phyloP scores from a whole-genome alignment of 2,329 filamentous ascomycete genomes.

The Neonectria ditissima region DNA sequence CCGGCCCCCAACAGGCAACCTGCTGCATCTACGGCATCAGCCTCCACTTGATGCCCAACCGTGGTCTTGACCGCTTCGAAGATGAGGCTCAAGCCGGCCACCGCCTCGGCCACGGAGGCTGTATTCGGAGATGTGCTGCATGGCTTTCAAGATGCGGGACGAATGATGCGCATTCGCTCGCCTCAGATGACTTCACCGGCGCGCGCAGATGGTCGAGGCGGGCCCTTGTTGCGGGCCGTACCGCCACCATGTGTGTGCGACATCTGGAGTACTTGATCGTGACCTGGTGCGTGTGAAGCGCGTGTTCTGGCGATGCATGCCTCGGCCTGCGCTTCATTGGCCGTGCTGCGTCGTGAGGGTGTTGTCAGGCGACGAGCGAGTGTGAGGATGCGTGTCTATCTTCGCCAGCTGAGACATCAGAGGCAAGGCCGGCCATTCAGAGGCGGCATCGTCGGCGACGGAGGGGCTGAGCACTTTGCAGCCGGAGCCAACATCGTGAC shows the following conservation, averaged over 20 bases:
- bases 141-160: constrained; percentile 9
- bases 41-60: constrained; percentile 10
- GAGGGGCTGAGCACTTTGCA: constrained; percentile 1
- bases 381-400: not conserved
- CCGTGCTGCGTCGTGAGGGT: not conserved
- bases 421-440: constrained; percentile 2
- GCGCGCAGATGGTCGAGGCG: not conserved
- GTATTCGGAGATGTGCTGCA: constrained; percentile 6
- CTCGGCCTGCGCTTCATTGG: not conserved
- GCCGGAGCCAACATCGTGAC: constrained; percentile 2
- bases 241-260: not conserved
- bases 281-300: not conserved
- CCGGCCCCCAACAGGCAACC: constrained; percentile 2
- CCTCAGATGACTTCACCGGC: not conserved
- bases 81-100: not conserved
- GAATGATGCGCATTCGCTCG: constrained; percentile 7
- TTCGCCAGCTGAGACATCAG: not conserved
- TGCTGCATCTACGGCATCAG: constrained; percentile 2
- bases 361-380: not conserved
- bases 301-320: not conserved
- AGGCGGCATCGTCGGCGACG: not conserved
- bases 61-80: not conserved
- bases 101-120: not conserved
- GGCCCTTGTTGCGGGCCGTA: not conserved
- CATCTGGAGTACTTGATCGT: not conserved